Conservation (phyloP, 352 stramenopile species). For the Phytopythium chamaehyphon region DNA sequence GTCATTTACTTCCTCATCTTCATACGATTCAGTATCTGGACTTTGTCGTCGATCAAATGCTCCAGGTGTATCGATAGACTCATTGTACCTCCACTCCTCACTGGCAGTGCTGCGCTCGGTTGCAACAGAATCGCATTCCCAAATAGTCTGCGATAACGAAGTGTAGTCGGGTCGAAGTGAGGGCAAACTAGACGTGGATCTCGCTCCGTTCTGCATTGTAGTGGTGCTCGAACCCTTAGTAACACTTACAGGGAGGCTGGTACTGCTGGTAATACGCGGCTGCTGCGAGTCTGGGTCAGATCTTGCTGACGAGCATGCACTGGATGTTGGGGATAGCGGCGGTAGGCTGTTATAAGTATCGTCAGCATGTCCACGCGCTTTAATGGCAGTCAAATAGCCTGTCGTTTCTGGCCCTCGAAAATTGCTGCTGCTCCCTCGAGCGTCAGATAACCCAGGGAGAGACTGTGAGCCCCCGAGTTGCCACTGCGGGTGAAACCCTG, state of each 20-base stretch:
- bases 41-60: slow-evolving; percentile 7
- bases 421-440: not conserved
- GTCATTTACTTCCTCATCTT: slow-evolving; percentile 20
- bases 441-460: slow-evolving; percentile 14
- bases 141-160: slow-evolving; percentile 27
- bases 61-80: not conserved
- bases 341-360: slow-evolving; percentile 8
- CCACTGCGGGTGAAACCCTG: slow-evolving; percentile 8
- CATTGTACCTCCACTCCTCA: slow-evolving; percentile 29
- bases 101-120: slow-evolving; percentile 46
- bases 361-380: no score
- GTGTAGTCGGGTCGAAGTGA: slow-evolving; percentile 27
- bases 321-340: slow-evolving; percentile 29
- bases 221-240: slow-evolving; percentile 2
- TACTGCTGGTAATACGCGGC: not conserved
- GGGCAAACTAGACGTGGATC: slow-evolving; percentile 19
- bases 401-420: not conserved
- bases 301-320: slow-evolving; percentile 24
- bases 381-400: not conserved
- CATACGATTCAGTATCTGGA: slow-evolving; percentile 9
- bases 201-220: not conserved
- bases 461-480: slow-evolving; percentile 7
- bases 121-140: slow-evolving; percentile 64
- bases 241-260: not conserved
- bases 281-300: slow-evolving; percentile 26